Base-by-base conservation (phyloP, 192 early-diverging fungal species). In the Backusella australiensis region DNA sequence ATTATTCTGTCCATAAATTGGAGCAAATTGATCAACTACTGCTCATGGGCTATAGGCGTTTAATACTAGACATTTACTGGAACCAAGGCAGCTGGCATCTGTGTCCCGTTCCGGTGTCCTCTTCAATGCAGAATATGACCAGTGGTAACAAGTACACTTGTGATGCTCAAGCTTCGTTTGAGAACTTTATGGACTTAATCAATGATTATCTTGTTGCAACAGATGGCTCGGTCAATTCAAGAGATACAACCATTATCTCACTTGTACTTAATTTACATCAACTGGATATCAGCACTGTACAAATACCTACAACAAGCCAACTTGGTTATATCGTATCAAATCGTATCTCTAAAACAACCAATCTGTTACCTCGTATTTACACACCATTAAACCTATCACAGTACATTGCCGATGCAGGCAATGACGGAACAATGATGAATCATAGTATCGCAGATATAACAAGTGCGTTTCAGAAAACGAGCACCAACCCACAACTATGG, bases 31-130 rank as follows among this genome's bases (percentile, higher is more conserved):
- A 34, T 15, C n/a, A 63, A n/a, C 36, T 78, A 6, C 46, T 78
- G 2, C 1, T 26, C 7, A 44, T 68, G 29, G 81, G 81, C 0
- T 82, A 82, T 34, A 73, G 39, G 5, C 46, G 81, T 6, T 38
- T 82, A 1, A 77, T 67, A 6, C 7, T 82, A 2, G 81, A 82
- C n/a, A 17, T 82, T 6, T 82, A 82, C 35, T 82, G 81, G 81
- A 52, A 78, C 19, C 11, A 52, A 4, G 14, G 17, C 23, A 38
- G 11, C 19, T 82, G 81, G 81, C 77, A 78, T n/a, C 34, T 82
- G 11, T 82, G 81, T 14, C 79, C 79, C 4, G 53, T 26, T 32
- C 32, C 32, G 32, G 32, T 3, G 32, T 32, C 32, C 44, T 59
- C 35, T 3, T n/a, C 19, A 39, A 15, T 17, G 69, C 4, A 35